A percentile compares a stretch with the other conserved stretches of the same genome.
These are phyloP conservation scores for Microbotryum scabiosae DNA, from an alignment of 1,284 basidiomycete species.

Conservation along the genomic window DNA sequence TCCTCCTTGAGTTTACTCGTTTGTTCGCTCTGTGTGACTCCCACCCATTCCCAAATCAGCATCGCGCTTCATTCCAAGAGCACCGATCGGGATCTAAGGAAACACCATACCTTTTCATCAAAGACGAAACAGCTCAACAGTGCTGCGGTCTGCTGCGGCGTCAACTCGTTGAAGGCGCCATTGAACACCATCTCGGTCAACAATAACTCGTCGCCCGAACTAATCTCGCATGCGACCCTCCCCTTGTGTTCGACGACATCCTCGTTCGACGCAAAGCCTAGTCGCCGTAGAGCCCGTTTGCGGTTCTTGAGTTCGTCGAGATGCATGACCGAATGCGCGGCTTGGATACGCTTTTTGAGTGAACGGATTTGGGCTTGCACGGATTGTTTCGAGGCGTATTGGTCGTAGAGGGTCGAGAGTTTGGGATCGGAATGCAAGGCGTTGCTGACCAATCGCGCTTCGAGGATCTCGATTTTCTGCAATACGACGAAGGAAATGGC, in stretches of 20 bases:
- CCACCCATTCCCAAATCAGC: not conserved
- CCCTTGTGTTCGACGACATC: conserved; percentile 99
- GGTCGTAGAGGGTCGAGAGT: conserved; percentile 67
- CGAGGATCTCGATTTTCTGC: conserved; percentile 82
- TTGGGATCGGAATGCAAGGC: conserved; percentile 65
- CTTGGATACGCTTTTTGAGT: conserved; percentile 74
- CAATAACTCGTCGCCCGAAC: conserved; percentile 89
- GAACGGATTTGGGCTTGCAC: conserved; percentile 61
- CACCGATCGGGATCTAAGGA: not conserved
- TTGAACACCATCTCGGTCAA: conserved; percentile 97
- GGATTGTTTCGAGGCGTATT: conserved; percentile 69
- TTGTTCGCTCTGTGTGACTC: conserved; percentile 64
- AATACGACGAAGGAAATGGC: not conserved
- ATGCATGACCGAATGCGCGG: conserved; percentile 86
- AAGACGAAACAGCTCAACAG: conserved; percentile 95
- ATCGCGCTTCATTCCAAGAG: not conserved
- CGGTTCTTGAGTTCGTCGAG: conserved; percentile 94
- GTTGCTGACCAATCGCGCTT: conserved; percentile 66
- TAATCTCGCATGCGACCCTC: conserved; percentile 96
- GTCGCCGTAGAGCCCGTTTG: conserved; percentile 82
- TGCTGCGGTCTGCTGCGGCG: conserved; percentile 87
- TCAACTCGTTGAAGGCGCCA: conserved; percentile 82
- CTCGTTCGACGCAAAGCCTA: conserved; percentile 78
- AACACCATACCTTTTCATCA: conserved; percentile 70
- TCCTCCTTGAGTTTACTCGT: conserved; percentile 81